Percentiles rank a stretch among this genome's conserved stretches.
Conservation (phyloP, 2,329 filamentous ascomycete species). For the Neoarthrinium moseri region DNA sequence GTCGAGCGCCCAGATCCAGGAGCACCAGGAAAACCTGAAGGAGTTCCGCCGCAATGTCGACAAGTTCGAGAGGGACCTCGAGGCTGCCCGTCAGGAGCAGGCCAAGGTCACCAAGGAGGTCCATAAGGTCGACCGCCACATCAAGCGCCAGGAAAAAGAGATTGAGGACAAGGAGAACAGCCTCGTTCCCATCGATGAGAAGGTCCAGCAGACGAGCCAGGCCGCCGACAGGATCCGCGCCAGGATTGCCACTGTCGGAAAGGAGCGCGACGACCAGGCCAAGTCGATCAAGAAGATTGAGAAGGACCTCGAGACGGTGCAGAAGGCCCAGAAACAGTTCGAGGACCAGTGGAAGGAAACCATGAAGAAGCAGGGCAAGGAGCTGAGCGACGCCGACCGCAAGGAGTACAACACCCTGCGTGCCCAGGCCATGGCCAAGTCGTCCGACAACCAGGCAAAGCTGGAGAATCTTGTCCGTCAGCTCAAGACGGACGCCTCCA, state of each 20-base stretch:
- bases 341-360: conserved; percentile 84
- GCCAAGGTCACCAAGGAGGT: conserved; percentile 74
- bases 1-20: conserved; percentile 85
- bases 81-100: conserved; percentile 82
- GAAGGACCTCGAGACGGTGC: conserved; percentile 79
- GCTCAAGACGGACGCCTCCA: conserved; percentile 87
- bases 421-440: conserved; percentile 79
- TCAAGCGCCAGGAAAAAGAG: conserved; percentile 81
- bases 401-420: conserved; percentile 86
- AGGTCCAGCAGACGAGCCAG: conserved; percentile 74
- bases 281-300: conserved; percentile 69
- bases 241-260: conserved; percentile 68
- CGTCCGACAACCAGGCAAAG: conserved; percentile 77
- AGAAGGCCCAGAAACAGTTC: conserved; percentile 86
- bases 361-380: conserved; percentile 81
- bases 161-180: conserved; percentile 84
- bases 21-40: conserved; percentile 91
- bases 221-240: conserved; percentile 68
- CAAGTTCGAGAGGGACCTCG: conserved; percentile 76
- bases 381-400: conserved; percentile 80
- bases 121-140: conserved; percentile 77
- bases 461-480: conserved; percentile 86
- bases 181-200: conserved; percentile 87
- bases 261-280: conserved; percentile 73
- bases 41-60: conserved; percentile 88